phyloP scores from a whole-genome alignment of 768 basidiomycete genomes.

The Xerocomus brunneocitrinus region DNA sequence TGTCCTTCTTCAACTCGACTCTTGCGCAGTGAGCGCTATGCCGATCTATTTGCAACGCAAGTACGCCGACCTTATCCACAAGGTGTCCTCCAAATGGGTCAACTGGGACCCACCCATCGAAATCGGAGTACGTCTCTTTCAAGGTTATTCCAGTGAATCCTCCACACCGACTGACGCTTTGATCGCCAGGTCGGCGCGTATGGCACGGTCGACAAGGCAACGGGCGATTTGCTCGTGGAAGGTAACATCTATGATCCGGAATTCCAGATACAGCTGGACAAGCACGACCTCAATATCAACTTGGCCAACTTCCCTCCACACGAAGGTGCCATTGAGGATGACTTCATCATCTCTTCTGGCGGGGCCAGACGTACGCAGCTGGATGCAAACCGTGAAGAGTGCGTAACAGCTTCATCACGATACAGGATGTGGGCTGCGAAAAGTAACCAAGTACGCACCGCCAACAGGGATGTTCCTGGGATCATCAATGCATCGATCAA shows the following conservation, averaged over 20 bases:
- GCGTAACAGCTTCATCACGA: neutral
- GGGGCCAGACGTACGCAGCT: constrained; percentile 15
- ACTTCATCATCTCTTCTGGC: constrained; percentile 23
- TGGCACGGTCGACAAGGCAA: constrained; percentile 28
- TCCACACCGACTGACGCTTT: neutral
- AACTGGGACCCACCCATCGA: constrained; percentile 34
- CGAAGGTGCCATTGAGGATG: constrained; percentile 16
- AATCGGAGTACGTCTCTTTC: constrained; percentile 20
- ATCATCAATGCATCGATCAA: constrained; percentile 27
- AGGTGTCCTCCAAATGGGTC: constrained; percentile 33
- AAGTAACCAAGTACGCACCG: neutral
- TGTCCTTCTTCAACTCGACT: neutral
- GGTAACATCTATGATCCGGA: constrained; percentile 34
- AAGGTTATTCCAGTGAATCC: neutral
- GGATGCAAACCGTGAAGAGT: constrained; percentile 14
- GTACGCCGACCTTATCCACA: constrained; percentile 33
- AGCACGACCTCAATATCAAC: constrained; percentile 6
- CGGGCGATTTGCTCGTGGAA: constrained; percentile 29
- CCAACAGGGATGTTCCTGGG: constrained; percentile 10
- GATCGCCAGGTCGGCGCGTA: constrained; percentile 33
- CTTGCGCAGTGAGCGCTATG: neutral
- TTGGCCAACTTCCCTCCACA: constrained; percentile 17
- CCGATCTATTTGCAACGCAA: constrained; percentile 25
- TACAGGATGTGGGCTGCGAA: neutral
- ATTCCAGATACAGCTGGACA: constrained; percentile 17